phyloP scores from a whole-genome alignment of 2,329 filamentous ascomycete species.

The Phaeosphaeriaceae sp. region DNA sequence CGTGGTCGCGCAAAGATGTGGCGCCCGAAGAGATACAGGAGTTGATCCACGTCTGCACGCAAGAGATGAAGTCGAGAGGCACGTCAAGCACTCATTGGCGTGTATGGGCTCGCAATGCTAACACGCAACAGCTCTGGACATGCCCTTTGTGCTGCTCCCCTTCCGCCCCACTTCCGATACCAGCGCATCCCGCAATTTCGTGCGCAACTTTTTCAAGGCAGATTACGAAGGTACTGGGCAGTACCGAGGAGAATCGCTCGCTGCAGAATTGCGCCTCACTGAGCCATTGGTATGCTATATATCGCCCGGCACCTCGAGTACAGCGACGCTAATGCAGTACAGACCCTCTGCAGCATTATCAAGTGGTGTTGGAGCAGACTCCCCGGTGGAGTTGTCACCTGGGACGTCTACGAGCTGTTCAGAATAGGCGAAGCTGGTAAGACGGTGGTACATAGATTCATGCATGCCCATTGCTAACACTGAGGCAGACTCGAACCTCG shows the following conservation, averaged over 20 bases:
- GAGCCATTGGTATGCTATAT: constrained; percentile 80
- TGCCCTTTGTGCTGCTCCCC: constrained; percentile 90
- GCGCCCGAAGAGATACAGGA: constrained; percentile 91
- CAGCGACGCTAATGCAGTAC: constrained; percentile 22
- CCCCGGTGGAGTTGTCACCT: constrained; percentile 88
- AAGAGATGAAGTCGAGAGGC: constrained; percentile 95
- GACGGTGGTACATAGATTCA: constrained; percentile 11
- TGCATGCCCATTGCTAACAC: not conserved
- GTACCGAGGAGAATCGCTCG: constrained; percentile 71
- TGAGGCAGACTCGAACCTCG: constrained; percentile 81
- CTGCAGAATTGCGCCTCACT: constrained; percentile 87
- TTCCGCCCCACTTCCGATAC: constrained; percentile 94
- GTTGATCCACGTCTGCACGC: constrained; percentile 81
- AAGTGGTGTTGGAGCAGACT: constrained; percentile 99
- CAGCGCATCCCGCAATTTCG: constrained; percentile 87
- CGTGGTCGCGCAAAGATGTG: constrained; percentile 82
- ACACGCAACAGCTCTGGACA: constrained; percentile 73
- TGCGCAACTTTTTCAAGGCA: constrained; percentile 88
- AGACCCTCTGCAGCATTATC: constrained; percentile 91
- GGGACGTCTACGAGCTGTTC: constrained; percentile 97
- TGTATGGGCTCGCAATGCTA: constrained; percentile 10
- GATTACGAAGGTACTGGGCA: constrained; percentile 64
- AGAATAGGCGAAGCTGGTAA: constrained; percentile 90
- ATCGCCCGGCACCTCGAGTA: constrained; percentile 1
- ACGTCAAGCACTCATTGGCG: constrained; percentile 37